These are phyloP conservation scores for Colletotrichum sp. DNA, from an alignment of 2,329 filamentous ascomycete species.

Conservation along the genomic window DNA sequence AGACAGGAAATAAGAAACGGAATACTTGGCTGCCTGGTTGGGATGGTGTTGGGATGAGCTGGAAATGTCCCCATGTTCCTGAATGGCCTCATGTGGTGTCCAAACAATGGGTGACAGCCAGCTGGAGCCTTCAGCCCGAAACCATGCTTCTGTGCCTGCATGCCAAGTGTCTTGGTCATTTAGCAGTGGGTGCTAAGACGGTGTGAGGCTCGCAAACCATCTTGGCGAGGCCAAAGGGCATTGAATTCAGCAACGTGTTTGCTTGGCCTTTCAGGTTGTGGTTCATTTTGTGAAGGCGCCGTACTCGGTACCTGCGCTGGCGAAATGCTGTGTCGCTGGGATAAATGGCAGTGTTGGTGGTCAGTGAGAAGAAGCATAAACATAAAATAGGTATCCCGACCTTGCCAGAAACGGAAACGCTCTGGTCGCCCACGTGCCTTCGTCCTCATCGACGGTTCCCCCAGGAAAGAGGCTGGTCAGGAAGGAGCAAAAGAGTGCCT, in stretches of 20 bases:
- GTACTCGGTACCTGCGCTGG: neutral
- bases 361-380: neutral
- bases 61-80: neutral
- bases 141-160: neutral
- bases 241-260: too few species aligned
- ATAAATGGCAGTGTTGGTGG: neutral
- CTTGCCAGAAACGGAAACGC: neutral
- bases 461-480: neutral
- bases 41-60: neutral
- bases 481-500: neutral
- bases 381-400: neutral
- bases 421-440: neutral
- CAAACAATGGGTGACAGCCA: neutral
- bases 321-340: neutral
- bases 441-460: neutral
- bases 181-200: neutral
- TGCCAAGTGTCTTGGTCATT: neutral
- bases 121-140: neutral
- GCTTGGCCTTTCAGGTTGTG: neutral
- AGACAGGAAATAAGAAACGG: slow-evolving; percentile 7
- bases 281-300: neutral
- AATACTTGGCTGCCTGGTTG: neutral
- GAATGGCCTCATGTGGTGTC: neutral
- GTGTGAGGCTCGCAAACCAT: neutral
- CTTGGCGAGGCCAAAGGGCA: neutral